phyloP scores from a whole-genome alignment of 1,284 basidiomycete species.

The Pascua sp. region DNA sequence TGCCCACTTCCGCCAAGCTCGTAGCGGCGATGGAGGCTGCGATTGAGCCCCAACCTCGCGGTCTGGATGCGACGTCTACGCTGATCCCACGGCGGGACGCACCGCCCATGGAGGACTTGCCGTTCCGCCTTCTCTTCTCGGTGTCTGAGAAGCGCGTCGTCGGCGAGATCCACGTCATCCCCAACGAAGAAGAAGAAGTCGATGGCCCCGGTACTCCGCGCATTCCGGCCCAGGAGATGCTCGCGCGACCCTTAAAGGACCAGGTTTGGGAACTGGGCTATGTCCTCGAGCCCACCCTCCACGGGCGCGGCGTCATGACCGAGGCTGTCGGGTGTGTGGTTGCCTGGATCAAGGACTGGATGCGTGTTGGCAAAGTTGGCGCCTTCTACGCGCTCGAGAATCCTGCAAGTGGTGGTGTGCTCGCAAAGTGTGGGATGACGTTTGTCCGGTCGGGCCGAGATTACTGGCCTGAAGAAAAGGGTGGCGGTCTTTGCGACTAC shows the following conservation, averaged over 20 bases:
- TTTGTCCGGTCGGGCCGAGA: slow-evolving; percentile 1
- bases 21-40: background rate
- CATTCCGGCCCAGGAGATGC: no score
- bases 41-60: no score
- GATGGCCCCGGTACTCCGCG: no score
- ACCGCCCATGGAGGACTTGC: slow-evolving; percentile 4
- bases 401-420: slow-evolving; percentile 2
- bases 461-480: slow-evolving; percentile 25
- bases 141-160: slow-evolving; percentile 8
- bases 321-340: slow-evolving; percentile 6
- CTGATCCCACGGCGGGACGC: background rate
- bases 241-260: no score
- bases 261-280: slow-evolving; percentile 14
- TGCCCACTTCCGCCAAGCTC: background rate
- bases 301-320: slow-evolving; percentile 14
- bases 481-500: slow-evolving; percentile 8
- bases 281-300: slow-evolving; percentile 7
- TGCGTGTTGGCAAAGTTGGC: slow-evolving; percentile 7
- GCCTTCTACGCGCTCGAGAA: slow-evolving; percentile 16
- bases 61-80: no score
- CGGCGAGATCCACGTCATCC: slow-evolving; percentile 16
- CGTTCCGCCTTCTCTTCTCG: slow-evolving; percentile 12
- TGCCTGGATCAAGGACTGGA: slow-evolving; percentile 6
- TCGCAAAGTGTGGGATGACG: slow-evolving; percentile 13
- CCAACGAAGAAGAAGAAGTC: background rate